These are phyloP conservation scores for Sindora glabra DNA, from an alignment of 306 rosid genomes.

Conservation along the genomic window DNA sequence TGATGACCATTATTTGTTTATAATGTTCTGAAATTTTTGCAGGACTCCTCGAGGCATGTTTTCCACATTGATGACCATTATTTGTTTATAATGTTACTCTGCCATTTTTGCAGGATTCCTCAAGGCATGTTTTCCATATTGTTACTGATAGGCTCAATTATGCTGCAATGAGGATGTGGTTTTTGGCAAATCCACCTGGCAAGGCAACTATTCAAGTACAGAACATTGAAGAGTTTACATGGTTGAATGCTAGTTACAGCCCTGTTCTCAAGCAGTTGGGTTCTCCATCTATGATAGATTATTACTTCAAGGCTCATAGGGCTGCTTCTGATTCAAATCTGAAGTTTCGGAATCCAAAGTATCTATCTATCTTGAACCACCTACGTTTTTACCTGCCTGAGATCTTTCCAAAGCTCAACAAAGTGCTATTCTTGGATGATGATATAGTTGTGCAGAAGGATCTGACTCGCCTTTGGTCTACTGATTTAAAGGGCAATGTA, in stretches of 20 bases:
- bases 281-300: slow-evolving; percentile 82
- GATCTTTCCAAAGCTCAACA: slow-evolving; percentile 84
- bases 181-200: slow-evolving; percentile 79
- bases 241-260: slow-evolving; percentile 95
- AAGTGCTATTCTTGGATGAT: slow-evolving; percentile 89
- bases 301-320: slow-evolving; percentile 82
- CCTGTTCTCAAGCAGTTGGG: slow-evolving; percentile 93
- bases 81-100: slow-evolving; percentile 7
- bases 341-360: slow-evolving; percentile 91
- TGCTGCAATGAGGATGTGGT: slow-evolving; percentile 99
- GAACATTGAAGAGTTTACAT: slow-evolving; percentile 82
- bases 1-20: slow-evolving; percentile 13
- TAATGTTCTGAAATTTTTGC: slow-evolving; percentile 23
- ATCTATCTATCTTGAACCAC: slow-evolving; percentile 91
- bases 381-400: slow-evolving; percentile 98
- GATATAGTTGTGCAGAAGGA: slow-evolving; percentile 94
- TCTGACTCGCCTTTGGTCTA: slow-evolving; percentile 75
- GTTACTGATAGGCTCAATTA: slow-evolving; percentile 88
- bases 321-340: slow-evolving; percentile 75
- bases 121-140: slow-evolving; percentile 87
- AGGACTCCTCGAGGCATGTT: slow-evolving; percentile 78
- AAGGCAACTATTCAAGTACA: slow-evolving; percentile 76
- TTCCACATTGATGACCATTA: slow-evolving; percentile 53
- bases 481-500: slow-evolving; percentile 81
- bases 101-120: slow-evolving; percentile 53